phyloP scores from a whole-genome alignment of 305 asterid genomes.

The Fraxinus ornus region DNA sequence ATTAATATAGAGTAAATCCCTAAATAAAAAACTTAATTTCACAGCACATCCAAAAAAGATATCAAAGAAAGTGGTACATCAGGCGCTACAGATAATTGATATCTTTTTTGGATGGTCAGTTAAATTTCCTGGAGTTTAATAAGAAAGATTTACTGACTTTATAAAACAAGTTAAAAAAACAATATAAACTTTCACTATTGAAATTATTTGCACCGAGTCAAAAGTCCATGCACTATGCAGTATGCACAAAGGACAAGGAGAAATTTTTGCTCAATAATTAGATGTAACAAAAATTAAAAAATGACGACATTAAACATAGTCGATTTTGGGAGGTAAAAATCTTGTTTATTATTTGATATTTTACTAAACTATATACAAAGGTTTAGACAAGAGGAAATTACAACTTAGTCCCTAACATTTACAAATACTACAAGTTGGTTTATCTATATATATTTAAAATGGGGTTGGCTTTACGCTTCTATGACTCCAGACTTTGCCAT shows the following conservation, averaged over 20 bases:
- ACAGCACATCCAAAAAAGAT: no score
- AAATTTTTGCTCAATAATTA: constrained; percentile 6
- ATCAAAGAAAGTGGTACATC: constrained; percentile 9
- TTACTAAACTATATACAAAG: no score
- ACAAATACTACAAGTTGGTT: no score
- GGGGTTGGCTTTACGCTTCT: no score
- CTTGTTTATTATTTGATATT: no score
- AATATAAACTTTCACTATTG: not conserved
- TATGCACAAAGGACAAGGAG: not conserved
- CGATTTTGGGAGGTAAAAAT: no score
- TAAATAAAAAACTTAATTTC: not conserved
- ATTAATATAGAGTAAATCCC: constrained; percentile 21
- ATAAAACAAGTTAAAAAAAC: not conserved
- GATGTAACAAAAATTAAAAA: constrained; percentile 2
- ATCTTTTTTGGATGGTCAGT: not conserved
- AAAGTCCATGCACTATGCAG: not conserved
- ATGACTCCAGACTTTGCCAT: no score
- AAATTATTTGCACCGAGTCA: not conserved
- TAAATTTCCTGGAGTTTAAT: not conserved
- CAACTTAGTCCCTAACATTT: no score
- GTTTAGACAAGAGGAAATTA: no score
- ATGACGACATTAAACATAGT: not conserved
- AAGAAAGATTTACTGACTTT: not conserved
- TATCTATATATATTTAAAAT: no score
- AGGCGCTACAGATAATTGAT: not conserved